A percentile compares a stretch with the other conserved stretches of the same genome.
phyloP scores from a whole-genome alignment of 371 early-diverging fungal genomes.

The Syncephalastrum racemosum region DNA sequence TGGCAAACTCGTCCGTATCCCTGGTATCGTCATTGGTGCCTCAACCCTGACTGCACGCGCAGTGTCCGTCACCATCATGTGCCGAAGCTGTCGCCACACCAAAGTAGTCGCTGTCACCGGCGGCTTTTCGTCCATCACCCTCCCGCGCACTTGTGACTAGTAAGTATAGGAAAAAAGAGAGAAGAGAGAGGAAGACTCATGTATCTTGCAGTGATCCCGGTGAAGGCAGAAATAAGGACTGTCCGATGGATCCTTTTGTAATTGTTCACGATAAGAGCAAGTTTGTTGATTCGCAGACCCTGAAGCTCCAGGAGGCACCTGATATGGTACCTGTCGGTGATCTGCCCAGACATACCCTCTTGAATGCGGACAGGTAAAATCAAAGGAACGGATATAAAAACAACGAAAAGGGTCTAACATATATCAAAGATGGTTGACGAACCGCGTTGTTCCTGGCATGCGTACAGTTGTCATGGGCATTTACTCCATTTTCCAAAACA shows the following conservation, averaged over 20 bases:
- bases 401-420: neutral
- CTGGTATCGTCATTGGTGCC: slow-evolving; percentile 97
- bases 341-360: slow-evolving; percentile 93
- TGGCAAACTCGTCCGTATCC: slow-evolving; percentile 92
- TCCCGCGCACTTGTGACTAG: slow-evolving; percentile 90
- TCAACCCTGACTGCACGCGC: slow-evolving; percentile 90
- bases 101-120: slow-evolving; percentile 78
- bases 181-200: neutral
- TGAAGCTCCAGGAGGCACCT: slow-evolving; percentile 98
- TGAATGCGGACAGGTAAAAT: slow-evolving; percentile 83
- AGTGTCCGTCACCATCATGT: slow-evolving; percentile 83
- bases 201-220: slow-evolving; percentile 14
- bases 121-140: slow-evolving; percentile 81
- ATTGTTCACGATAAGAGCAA: slow-evolving; percentile 95
- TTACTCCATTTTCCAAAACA: slow-evolving; percentile 87
- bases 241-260: slow-evolving; percentile 95
- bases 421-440: slow-evolving; percentile 66
- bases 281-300: slow-evolving; percentile 97
- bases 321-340: slow-evolving; percentile 99
- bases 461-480: slow-evolving; percentile 96
- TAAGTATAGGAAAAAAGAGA: slow-evolving; percentile 23
- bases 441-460: slow-evolving; percentile 94
- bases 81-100: slow-evolving; percentile 82
- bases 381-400: neutral
- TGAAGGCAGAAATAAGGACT: slow-evolving; percentile 34